Evolutionary conservation across 768 basidiomycete genomes (phyloP).

Genomic region (Megacollybia marginata): DNA sequence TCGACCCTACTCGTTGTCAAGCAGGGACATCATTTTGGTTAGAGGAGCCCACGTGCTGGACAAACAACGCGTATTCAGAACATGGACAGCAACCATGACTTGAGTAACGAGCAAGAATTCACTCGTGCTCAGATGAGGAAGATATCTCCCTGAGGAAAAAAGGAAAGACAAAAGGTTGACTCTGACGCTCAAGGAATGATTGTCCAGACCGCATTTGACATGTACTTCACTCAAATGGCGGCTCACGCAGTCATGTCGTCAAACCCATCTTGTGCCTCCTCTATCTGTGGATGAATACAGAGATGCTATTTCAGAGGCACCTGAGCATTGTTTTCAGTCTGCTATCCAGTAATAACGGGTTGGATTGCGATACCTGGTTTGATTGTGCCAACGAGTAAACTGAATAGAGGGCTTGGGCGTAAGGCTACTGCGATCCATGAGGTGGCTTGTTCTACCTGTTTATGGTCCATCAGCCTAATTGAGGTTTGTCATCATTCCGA

Average conservation of each 20-base stretch:
- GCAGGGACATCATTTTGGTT: constrained; percentile 20
- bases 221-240: constrained; percentile 67
- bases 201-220: constrained; percentile 70
- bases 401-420: constrained; percentile 52
- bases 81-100: no score
- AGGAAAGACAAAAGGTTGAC: neutral
- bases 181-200: constrained; percentile 23
- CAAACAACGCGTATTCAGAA: no score
- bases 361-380: constrained; percentile 56
- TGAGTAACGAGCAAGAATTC: no score
- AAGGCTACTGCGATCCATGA: constrained; percentile 60
- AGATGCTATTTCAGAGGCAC: constrained; percentile 26
- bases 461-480: neutral
- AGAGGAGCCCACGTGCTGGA: neutral
- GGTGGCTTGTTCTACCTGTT: constrained; percentile 26
- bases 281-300: constrained; percentile 56
- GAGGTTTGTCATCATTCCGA: constrained; percentile 56
- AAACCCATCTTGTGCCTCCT: constrained; percentile 64
- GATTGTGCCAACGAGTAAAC: constrained; percentile 68
- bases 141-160: neutral
- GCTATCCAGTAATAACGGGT: constrained; percentile 45
- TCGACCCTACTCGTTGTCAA: constrained; percentile 68
- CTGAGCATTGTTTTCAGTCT: constrained; percentile 25
- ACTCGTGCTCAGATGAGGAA: no score
- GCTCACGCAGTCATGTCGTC: constrained; percentile 66